phyloP scores from a whole-genome alignment of 306 rosid species.

The Rosa rugosa region DNA sequence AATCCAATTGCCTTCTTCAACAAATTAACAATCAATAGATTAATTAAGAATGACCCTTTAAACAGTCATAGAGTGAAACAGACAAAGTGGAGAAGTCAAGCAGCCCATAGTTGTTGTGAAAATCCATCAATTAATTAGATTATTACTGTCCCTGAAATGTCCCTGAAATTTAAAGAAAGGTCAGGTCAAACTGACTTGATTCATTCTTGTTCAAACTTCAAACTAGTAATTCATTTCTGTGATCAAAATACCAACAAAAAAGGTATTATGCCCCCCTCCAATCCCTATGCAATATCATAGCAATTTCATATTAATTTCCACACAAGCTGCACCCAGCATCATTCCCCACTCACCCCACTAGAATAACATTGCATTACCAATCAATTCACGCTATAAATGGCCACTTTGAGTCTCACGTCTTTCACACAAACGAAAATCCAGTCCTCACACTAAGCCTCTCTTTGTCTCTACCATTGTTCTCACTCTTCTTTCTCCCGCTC shows the following conservation, averaged over 20 bases:
- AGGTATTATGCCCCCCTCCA: background rate
- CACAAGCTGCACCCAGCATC: background rate
- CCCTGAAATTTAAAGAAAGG: background rate
- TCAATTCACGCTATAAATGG: background rate
- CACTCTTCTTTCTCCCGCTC: background rate
- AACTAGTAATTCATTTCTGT: background rate
- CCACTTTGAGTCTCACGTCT: background rate
- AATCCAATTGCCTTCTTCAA: background rate
- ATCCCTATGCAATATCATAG: background rate
- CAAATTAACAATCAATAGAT: background rate
- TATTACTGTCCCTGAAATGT: background rate
- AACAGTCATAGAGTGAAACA: background rate
- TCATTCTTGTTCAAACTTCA: constrained; percentile 2
- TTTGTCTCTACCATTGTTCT: background rate
- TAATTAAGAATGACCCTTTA: background rate
- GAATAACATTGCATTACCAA: background rate
- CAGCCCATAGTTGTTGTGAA: constrained; percentile 17
- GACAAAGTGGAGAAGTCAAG: constrained; percentile 24
- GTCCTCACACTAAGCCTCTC: background rate
- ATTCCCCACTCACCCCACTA: background rate
- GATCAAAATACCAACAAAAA: background rate
- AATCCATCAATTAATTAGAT: background rate
- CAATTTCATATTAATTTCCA: constrained; percentile 17
- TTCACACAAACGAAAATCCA: background rate
- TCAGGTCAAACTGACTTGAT: constrained; percentile 5